phyloP scores from a whole-genome alignment of 345 rosid species.

The Moricandia moricandioides region DNA sequence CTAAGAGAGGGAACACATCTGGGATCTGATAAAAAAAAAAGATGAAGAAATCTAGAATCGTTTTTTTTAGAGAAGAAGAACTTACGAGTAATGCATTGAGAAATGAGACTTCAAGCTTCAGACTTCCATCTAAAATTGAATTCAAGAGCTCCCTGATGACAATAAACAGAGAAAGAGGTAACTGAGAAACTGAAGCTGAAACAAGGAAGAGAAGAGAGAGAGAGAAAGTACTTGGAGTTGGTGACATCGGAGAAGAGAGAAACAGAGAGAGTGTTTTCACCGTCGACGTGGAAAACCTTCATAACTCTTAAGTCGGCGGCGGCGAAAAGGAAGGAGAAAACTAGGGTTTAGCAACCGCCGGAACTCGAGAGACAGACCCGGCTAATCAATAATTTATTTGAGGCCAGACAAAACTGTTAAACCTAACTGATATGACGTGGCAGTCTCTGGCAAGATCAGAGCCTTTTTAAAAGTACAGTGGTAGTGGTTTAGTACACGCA shows the following conservation, averaged over 20 bases:
- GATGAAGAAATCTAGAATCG: not conserved
- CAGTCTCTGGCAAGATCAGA: no score
- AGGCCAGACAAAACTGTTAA: not conserved
- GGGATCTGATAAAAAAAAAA: slow-evolving; percentile 54
- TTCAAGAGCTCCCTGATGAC: slow-evolving; percentile 62
- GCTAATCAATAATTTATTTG: not conserved
- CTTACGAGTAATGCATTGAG: slow-evolving; percentile 86
- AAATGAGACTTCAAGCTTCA: slow-evolving; percentile 81
- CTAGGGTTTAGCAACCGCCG: slow-evolving; percentile 40
- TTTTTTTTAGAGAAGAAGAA: not conserved
- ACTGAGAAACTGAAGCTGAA: not conserved
- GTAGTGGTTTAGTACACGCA: no score
- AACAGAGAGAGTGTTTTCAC: slow-evolving; percentile 54
- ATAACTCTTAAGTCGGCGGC: slow-evolving; percentile 34
- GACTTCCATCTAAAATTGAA: slow-evolving; percentile 67
- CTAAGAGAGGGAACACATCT: slow-evolving; percentile 78
- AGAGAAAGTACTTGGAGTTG: slow-evolving; percentile 61
- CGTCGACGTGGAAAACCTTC: slow-evolving; percentile 54
- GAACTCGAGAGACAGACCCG: not conserved
- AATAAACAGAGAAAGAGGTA: not conserved
- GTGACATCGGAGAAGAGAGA: slow-evolving; percentile 68
- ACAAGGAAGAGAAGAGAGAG: not conserved
- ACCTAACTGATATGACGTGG: not conserved
- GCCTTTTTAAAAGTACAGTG: no score
- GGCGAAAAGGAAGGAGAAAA: not conserved